Conservation (phyloP, 441 rosid species). For the Corymbia citriodora region DNA sequence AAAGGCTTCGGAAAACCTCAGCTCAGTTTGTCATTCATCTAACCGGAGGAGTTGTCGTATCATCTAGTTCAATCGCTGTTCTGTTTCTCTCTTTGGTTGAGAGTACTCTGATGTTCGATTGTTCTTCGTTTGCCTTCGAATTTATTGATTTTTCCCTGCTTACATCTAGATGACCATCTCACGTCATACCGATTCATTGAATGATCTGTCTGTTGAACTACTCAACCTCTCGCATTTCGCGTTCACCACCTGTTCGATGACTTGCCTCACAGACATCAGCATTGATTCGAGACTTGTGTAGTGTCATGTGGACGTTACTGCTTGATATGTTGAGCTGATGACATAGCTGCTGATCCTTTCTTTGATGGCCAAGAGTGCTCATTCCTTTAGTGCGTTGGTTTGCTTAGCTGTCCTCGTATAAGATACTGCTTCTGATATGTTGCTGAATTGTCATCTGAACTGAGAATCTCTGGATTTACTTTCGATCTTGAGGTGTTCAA, state of each 20-base stretch:
- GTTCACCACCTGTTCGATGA: not conserved
- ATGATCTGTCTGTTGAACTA: not conserved
- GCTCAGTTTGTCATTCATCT: not conserved
- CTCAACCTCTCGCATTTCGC: not conserved
- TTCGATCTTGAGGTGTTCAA: not conserved
- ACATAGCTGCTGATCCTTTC: not conserved
- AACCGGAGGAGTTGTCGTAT: not conserved
- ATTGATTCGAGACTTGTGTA: not conserved
- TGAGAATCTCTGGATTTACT: not conserved
- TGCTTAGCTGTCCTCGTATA: not conserved
- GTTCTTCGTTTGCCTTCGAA: not conserved
- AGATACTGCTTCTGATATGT: not conserved
- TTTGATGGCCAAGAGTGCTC: not conserved
- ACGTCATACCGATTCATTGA: not conserved
- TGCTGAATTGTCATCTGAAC: not conserved
- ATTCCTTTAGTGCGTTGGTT: not conserved
- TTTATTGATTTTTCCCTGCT: not conserved
- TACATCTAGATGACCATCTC: not conserved
- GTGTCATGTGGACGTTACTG: not conserved
- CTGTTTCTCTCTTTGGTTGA: not conserved
- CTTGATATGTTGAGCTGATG: not conserved
- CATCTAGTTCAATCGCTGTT: not conserved
- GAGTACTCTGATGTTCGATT: not conserved
- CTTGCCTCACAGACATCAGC: not conserved
- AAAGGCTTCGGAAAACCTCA: too few relatives aligned